Evolutionary conservation across 2,329 filamentous ascomycete genomes (phyloP), one percentile per base, ranked within the genome.

Genomic region (Cryphonectria radicalis): DNA sequence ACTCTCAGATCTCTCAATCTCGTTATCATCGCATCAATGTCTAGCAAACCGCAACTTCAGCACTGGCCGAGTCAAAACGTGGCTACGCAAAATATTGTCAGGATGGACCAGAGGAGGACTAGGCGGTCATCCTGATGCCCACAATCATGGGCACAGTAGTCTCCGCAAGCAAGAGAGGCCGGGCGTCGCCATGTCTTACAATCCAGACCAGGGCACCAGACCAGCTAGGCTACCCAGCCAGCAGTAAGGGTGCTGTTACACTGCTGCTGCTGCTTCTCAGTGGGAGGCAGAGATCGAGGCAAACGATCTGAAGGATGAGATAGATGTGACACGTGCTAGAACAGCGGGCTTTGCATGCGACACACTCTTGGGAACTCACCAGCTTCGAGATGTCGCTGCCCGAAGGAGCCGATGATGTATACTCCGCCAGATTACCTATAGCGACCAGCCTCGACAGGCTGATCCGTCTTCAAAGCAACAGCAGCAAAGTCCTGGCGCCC

Each of bases 151-250:
- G 25, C 32, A 46, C 28, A 2, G 22, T 37, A 43, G 69, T 7
- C 60, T 10, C 10, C 28, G 25, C 43, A 71, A 64, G 37, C n/a
- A 59, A 22, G 66, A 68, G 25, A 70, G 64, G 62, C 42, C 35
- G 3, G 53, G 46, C 42, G 40, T 32, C 22, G 40, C 40, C 25
- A 7, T 46, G 7, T 11, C n/a, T 17, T 43, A 55, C n/a, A 57
- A 42, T 5, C 35, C 63, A 42, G 14, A 25, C 4, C 5, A 28
- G 57, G 66, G 53, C 17, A 7, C 37, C 22, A 57, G 46, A n/a
- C 63, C 22, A 14, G 42, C 37, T 4, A 35, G 40, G 11, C 37
- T 11, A 7, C 10, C 10, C 37, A 72, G 63, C 43, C 62, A 59
- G 55, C 60, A 63, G 35, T 67, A 66, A 19, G 6, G 19, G 28